Base-by-base conservation (phyloP, 805 yeast species). In the Kuraishia capsulata region DNA sequence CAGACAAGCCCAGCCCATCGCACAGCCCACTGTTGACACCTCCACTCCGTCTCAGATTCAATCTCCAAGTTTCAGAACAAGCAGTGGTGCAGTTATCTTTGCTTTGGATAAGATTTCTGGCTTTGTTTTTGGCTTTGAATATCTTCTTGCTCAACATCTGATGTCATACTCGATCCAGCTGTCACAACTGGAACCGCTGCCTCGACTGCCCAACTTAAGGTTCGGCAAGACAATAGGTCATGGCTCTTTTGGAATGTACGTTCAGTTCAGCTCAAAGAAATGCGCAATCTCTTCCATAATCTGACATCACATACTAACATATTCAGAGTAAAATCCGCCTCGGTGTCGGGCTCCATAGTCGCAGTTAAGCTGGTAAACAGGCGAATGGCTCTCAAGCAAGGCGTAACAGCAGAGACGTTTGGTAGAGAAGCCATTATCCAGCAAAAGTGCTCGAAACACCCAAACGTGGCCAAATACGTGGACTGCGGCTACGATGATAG, bases 231-330 rank as follows among this genome's bases (percentile, higher is more conserved):
- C 81, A 0, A 62, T 79, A 11, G 87, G 86, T 0, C 78, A 76
- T 45, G 87, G 87, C 2, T 66, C 84, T 0, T 79, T 78, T 62
- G 86, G 83, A 2, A 64, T 73, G 68, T 63, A 46, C 20, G 68
- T 54, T 26, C 8, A 4, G n/a, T n/a, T n/a, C n/a, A n/a, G n/a
- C n/a, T n/a, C n/a, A n/a, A n/a, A n/a, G n/a, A n/a, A 21, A 21
- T 21, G 24, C 13, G 33, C 18, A 3, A 6, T 36, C 20, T 25
- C 5, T 28, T 4, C 31, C n/a, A n/a, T 21, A 20, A 9, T 8
- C 9, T 10, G 32, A 9, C 18, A n/a, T 10, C 9, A 10, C n/a
- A n/a, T n/a, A 31, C 35, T 11, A 14, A 31, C 21, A 10, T 5
- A n/a, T n/a, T n/a, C n/a, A 18, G 14, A 10, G 23, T 18, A 4